phyloP scores from a whole-genome alignment of 1,284 basidiomycete genomes.

The Amylostereum chailletii region DNA sequence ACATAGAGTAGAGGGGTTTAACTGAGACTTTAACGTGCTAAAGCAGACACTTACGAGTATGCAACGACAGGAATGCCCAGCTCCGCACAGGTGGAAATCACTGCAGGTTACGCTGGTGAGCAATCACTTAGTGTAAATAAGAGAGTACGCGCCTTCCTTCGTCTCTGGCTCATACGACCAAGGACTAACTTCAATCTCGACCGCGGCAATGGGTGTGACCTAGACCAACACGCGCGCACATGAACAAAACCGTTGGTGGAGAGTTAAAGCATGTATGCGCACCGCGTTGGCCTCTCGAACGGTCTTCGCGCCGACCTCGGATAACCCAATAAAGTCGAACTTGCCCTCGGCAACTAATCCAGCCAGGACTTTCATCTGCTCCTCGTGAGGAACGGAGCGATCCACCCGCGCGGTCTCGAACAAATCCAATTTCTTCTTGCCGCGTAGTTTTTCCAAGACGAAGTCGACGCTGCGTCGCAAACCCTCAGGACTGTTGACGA shows the following conservation, averaged over 20 bases:
- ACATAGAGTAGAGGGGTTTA: too few species aligned
- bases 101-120: conserved; percentile 5
- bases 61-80: conserved; percentile 41
- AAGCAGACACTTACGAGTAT: conserved; percentile 26
- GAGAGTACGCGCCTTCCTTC: conserved; percentile 22
- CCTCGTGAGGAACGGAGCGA: conserved; percentile 7
- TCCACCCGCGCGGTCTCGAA: conserved; percentile 21
- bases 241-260: too few species aligned
- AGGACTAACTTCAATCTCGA: conserved; percentile 45
- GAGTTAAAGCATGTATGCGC: too few species aligned
- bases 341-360: conserved; percentile 21
- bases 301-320: conserved; percentile 29
- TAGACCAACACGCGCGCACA: too few species aligned
- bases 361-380: conserved; percentile 12
- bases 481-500: conserved; percentile 18
- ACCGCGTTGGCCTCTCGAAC: conserved; percentile 29
- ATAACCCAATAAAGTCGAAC: conserved; percentile 28
- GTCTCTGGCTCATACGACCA: conserved; percentile 40
- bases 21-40: too few species aligned
- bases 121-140: neutral
- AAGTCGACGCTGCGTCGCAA: conserved; percentile 24
- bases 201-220: conserved; percentile 33
- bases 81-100: conserved; percentile 29
- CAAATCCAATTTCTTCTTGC: conserved; percentile 26
- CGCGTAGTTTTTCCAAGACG: conserved; percentile 22